These are phyloP conservation scores for Hyaloscypha variabilis DNA, from an alignment of 495 filamentous ascomycete genomes.

Conservation along the genomic window DNA sequence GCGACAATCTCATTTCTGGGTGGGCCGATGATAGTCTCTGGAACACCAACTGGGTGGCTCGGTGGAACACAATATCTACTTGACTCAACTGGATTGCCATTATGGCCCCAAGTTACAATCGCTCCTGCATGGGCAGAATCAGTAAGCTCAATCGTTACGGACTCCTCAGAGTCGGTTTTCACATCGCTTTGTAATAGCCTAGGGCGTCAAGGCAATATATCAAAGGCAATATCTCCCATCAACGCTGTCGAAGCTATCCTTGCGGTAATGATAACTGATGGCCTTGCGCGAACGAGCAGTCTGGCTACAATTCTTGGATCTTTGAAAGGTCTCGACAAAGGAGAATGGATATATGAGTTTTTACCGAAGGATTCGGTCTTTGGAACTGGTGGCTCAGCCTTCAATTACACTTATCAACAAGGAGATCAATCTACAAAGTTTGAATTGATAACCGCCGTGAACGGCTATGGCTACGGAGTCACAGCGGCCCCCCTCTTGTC, in stretches of 20 bases:
- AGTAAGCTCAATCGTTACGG: neutral
- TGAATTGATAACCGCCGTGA: constrained; percentile 8
- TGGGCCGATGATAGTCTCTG: constrained; percentile 14
- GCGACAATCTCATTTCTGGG: neutral
- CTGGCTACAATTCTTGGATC: constrained; percentile 10
- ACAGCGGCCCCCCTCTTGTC: constrained; percentile 10
- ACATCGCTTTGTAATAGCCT: constrained; percentile 8
- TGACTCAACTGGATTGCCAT: neutral
- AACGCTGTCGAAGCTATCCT: constrained; percentile 23
- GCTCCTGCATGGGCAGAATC: constrained; percentile 11
- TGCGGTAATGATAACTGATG: constrained; percentile 21
- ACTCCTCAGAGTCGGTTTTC: constrained; percentile 3
- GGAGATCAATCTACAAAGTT: constrained; percentile 10
- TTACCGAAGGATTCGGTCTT: constrained; percentile 6
- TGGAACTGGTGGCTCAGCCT: constrained; percentile 17
- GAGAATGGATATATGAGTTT: constrained; percentile 11
- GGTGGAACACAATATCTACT: neutral
- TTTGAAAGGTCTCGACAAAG: constrained; percentile 1
- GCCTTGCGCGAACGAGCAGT: constrained; percentile 6
- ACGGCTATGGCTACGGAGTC: constrained; percentile 20
- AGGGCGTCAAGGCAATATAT: constrained; percentile 1
- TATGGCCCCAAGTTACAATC: constrained; percentile 18
- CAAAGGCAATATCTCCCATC: neutral
- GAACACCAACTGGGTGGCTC: constrained; percentile 1
- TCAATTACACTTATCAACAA: constrained; percentile 3